Conservation (phyloP, 225 moss, liverwort and hornwort genomes). For the Thuidium tamariscinum region DNA sequence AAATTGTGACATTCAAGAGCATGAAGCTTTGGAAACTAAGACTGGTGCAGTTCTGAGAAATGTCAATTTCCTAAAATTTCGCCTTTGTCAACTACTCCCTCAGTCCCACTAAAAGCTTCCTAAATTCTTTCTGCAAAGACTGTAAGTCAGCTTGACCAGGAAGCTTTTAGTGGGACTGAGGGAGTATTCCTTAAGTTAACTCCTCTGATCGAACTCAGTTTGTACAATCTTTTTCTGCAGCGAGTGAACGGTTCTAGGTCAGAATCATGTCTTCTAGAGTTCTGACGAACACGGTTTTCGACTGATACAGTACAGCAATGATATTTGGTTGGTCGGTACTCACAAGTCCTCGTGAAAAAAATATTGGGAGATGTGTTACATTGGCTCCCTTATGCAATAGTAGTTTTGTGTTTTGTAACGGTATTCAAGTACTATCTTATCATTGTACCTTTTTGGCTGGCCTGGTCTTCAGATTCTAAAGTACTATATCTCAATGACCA, state of each 20-base stretch:
- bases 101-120: no score
- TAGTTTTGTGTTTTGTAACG: neutral
- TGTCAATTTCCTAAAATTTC: neutral
- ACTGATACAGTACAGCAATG: neutral
- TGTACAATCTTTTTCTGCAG: neutral
- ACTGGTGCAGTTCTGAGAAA: neutral
- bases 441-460: neutral
- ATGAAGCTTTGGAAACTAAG: neutral
- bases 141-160: no score
- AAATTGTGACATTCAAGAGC: neutral
- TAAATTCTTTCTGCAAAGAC: no score
- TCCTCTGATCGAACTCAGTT: neutral
- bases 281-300: neutral
- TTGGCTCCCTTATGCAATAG: neutral
- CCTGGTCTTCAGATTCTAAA: neutral
- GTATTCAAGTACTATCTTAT: neutral
- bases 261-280: neutral
- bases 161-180: no score
- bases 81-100: neutral
- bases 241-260: neutral
- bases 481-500: neutral
- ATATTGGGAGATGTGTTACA: neutral
- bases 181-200: no score
- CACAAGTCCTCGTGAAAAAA: neutral
- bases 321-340: neutral